Conservation (phyloP, 805 yeast genomes). For the Blastobotrys mokoenaii region DNA sequence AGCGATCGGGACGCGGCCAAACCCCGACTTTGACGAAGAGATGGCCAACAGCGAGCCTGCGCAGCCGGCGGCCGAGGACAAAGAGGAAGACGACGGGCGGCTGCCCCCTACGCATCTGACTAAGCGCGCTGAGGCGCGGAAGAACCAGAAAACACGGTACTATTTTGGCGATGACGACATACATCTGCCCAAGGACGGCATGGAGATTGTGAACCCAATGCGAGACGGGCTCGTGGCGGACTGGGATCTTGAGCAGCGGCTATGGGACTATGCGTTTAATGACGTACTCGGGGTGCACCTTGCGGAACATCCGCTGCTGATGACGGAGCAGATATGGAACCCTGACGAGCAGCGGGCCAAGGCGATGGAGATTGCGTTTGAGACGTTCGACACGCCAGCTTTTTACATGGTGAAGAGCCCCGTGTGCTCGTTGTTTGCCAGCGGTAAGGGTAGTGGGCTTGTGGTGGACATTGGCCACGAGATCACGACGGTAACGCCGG, state of each 20-base stretch:
- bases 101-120: conserved; percentile 7
- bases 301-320: conserved; percentile 62
- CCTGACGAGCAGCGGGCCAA: conserved; percentile 54
- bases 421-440: conserved; percentile 84
- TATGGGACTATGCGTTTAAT: conserved; percentile 56
- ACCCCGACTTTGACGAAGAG: not conserved
- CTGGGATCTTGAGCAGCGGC: conserved; percentile 80
- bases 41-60: conserved; percentile 7
- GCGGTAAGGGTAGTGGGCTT: conserved; percentile 51
- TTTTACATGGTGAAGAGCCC: conserved; percentile 74
- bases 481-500: conserved; percentile 48
- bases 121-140: conserved; percentile 2
- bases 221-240: conserved; percentile 35
- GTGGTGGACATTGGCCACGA: conserved; percentile 75
- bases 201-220: conserved; percentile 16
- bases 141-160: conserved; percentile 3
- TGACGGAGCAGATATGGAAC: conserved; percentile 88
- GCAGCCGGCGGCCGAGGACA: conserved; percentile 2
- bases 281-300: conserved; percentile 43
- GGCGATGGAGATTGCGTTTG: conserved; percentile 65
- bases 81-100: conserved; percentile 8
- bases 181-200: conserved; percentile 13
- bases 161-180: conserved; percentile 17
- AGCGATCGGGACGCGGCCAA: not conserved
- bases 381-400: conserved; percentile 66